These are phyloP conservation scores for Setaria italica DNA, from an alignment of 202 grass and related monocot genomes.

Conservation along the genomic window DNA sequence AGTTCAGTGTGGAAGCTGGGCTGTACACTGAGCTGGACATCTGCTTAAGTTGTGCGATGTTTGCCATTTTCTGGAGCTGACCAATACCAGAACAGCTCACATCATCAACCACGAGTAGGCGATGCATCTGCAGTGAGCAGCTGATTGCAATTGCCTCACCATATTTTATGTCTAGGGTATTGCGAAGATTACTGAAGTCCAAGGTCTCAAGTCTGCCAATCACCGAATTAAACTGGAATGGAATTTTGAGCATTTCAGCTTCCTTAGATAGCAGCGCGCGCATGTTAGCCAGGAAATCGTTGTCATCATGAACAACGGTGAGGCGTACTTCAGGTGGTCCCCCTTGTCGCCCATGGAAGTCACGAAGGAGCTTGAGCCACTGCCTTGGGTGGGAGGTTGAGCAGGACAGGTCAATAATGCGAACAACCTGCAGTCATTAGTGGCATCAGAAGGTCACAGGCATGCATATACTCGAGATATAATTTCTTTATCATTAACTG, in stretches of 20 bases:
- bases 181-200: slow-evolving; percentile 49
- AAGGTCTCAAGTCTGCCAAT: slow-evolving; percentile 50
- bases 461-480: background rate
- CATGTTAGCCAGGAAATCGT: slow-evolving; percentile 42
- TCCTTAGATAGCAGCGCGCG: slow-evolving; percentile 19
- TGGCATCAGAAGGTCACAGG: slow-evolving; percentile 33
- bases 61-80: slow-evolving; percentile 40
- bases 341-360: slow-evolving; percentile 30
- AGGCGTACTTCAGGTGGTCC: slow-evolving; percentile 53
- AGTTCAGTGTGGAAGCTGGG: slow-evolving; percentile 44
- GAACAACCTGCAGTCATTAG: slow-evolving; percentile 49
- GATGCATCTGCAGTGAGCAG: slow-evolving; percentile 54
- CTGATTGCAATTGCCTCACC: slow-evolving; percentile 46
- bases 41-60: slow-evolving; percentile 12
- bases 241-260: slow-evolving; percentile 40
- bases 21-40: slow-evolving; percentile 36
- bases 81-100: background rate
- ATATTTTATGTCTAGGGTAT: slow-evolving; percentile 46
- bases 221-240: slow-evolving; percentile 53
- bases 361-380: slow-evolving; percentile 55
- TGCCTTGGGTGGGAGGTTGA: slow-evolving; percentile 49
- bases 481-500: background rate
- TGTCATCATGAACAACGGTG: slow-evolving; percentile 58
- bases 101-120: slow-evolving; percentile 50
- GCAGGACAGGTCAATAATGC: slow-evolving; percentile 54